phyloP scores from a whole-genome alignment of 192 early-diverging fungal genomes.

The Geranomyces variabilis region DNA sequence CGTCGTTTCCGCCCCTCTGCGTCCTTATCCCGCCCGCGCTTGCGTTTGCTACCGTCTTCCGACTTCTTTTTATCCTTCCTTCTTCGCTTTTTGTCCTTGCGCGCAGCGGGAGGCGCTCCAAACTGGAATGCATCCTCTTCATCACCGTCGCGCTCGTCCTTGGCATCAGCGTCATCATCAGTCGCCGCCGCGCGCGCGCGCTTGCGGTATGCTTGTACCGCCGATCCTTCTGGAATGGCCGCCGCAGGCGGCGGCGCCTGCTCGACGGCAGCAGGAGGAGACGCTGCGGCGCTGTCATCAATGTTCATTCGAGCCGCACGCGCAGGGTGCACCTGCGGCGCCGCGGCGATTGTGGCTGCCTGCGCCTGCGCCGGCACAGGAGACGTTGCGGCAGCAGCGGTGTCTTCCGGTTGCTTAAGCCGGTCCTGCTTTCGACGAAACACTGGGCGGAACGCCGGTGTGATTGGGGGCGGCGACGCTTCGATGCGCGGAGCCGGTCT shows the following conservation, averaged over 20 bases:
- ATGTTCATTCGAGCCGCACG: not conserved
- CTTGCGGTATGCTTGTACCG: too few species aligned
- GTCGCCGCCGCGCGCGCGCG: not conserved
- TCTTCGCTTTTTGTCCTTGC: not conserved
- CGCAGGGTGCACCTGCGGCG: not conserved
- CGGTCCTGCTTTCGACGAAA: constrained; percentile 35
- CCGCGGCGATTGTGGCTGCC: not conserved
- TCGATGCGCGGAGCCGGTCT: not conserved
- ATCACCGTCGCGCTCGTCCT: not conserved
- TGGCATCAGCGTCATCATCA: not conserved
- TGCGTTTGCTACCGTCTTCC: not conserved
- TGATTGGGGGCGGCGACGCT: constrained; percentile 34
- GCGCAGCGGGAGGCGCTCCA: not conserved
- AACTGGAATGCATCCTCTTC: not conserved
- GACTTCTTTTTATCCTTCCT: not conserved
- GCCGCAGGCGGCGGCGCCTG: not conserved
- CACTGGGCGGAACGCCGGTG: constrained; percentile 31
- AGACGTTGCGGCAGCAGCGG: not conserved
- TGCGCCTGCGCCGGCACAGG: too few species aligned
- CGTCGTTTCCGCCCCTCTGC: constrained; percentile 3
- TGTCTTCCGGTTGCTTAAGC: constrained; percentile 7
- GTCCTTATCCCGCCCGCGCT: not conserved
- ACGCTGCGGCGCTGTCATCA: not conserved
- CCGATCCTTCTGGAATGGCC: too few species aligned
- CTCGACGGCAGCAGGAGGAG: not conserved